phyloP scores from a whole-genome alignment of 108 stramenopile species.

The Cyclotella atomus region DNA sequence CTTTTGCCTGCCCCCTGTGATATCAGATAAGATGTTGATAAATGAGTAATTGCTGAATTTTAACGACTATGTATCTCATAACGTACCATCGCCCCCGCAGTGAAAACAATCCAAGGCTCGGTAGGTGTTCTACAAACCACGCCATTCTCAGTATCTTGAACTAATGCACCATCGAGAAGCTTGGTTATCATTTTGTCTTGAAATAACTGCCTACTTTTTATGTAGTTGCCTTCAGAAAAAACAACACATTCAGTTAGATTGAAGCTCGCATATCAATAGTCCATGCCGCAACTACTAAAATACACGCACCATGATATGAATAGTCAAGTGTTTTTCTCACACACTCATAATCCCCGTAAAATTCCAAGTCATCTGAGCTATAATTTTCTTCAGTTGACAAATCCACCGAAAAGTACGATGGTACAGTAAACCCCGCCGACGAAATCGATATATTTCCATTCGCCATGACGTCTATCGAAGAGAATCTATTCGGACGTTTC shows the following conservation, averaged over 20 bases:
- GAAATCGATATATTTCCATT: background rate
- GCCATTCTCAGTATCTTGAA: conserved; percentile 67
- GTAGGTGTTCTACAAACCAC: conserved; percentile 77
- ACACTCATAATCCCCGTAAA: conserved; percentile 67
- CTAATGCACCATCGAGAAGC: conserved; percentile 57
- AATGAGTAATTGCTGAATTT: background rate
- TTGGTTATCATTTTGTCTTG: conserved; percentile 85
- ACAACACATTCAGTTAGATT: background rate
- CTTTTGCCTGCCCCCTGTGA: conserved; percentile 74
- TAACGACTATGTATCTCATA: background rate
- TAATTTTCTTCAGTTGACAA: conserved; percentile 53
- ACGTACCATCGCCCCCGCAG: conserved; percentile 90
- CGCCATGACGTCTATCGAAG: background rate
- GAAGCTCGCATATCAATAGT: background rate
- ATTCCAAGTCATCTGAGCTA: conserved; percentile 18
- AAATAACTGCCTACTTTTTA: conserved; percentile 79
- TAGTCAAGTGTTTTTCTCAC: conserved; percentile 71
- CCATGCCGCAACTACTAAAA: background rate
- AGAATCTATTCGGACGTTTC: background rate
- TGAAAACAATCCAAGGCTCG: conserved; percentile 90
- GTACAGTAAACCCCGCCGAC: conserved; percentile 13
- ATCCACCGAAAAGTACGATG: conserved; percentile 25
- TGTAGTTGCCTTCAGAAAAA: conserved; percentile 54
- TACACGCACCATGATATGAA: conserved; percentile 52
- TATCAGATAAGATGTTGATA: background rate